Conservation (phyloP, 2,329 filamentous ascomycete genomes). For the Monosporascus sp. region DNA sequence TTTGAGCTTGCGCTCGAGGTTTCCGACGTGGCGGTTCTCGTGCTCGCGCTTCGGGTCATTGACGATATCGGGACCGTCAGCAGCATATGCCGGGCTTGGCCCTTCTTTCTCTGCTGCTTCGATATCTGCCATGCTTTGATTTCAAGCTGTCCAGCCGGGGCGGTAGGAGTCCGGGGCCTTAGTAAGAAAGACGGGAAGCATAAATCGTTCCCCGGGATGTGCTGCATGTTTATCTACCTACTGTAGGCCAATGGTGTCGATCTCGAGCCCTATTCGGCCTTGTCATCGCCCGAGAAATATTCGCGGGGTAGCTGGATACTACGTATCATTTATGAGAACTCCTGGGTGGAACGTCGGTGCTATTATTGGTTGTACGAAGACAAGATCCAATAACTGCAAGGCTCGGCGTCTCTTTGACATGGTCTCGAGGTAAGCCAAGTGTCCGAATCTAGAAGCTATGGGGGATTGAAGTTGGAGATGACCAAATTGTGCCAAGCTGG, state of each 20-base stretch:
- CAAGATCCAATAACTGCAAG: background rate
- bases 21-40: slow-evolving; percentile 28
- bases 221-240: background rate
- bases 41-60: slow-evolving; percentile 18
- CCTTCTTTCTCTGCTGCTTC: slow-evolving; percentile 11
- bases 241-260: background rate
- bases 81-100: slow-evolving; percentile 6
- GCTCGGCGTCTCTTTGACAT: background rate
- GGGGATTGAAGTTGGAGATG: background rate
- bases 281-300: background rate
- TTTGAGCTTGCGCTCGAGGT: slow-evolving; percentile 33
- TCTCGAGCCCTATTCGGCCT: background rate
- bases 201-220: no score
- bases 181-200: no score
- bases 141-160: no score
- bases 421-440: background rate
- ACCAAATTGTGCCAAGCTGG: background rate
- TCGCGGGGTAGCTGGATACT: background rate
- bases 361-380: background rate
- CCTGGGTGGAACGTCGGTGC: background rate
- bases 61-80: slow-evolving; percentile 12
- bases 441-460: background rate
- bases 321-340: background rate
- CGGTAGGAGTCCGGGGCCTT: no score
- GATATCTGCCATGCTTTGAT: slow-evolving; percentile 16